Evolutionary conservation across 2,329 filamentous ascomycete species (phyloP), one percentile per base, ranked within the genome.

Genomic region (Apiospora arundinis): DNA sequence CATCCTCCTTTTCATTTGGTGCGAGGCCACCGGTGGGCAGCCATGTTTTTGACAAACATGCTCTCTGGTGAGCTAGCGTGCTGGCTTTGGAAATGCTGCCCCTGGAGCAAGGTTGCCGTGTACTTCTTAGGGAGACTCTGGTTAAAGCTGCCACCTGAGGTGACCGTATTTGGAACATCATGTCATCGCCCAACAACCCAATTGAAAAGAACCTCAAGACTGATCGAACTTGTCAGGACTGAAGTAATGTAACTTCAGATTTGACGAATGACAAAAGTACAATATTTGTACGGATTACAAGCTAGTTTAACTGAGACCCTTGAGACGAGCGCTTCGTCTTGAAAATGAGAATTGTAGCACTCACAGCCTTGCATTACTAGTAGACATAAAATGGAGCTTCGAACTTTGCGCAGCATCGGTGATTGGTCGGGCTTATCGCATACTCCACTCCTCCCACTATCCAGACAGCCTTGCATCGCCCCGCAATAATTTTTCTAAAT

Each of bases 31-130:
- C 91, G 0, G 92, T 93, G 2, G 95, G 94, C 40, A 91, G 86
- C 94, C 95, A 98, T 81, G 95, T 89, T 65, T 86, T 91, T 4
- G 94, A 95, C 12, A 95, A 81, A 74, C 92, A 70, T 37, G 71
- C 69, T 21, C 71, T 69, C 32, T 68, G 42, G 5, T 25, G 44
- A 18, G 65, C 60, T 25, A 65, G 18, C 37, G 28, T 52, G 16
- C 49, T 65, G 40, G 46, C 18, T 12, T 23, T 40, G 12, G 32
- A 63, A 14, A 63, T 63, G 32, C 32, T 40, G 56, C 9, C 7
- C 32, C 32, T n/a, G 56, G 40, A 40, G 32, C 18, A 9, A 32
- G 32, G 56, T 40, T 40, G 56, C 32, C 9, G 18, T 63, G 4
- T 23, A 2, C 32, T 1, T 63, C 12, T 40, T 8, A 63, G 32